Base-by-base conservation (phyloP, 106 monocot species). In the Apostasia shenzhenica region DNA sequence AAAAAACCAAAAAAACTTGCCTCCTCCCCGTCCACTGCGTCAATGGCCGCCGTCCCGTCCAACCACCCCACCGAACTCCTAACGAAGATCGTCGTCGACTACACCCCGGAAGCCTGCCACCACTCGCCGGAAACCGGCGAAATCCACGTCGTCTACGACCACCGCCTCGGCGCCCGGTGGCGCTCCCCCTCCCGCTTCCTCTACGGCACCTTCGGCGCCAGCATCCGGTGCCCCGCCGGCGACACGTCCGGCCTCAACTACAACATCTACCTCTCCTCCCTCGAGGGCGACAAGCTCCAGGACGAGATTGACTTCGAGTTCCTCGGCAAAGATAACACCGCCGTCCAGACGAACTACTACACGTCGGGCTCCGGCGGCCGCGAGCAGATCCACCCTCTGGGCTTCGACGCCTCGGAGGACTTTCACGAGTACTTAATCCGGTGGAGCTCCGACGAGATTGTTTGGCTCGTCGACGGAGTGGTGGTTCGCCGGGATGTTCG, bases 291-390 rank as follows among this genome's bases (percentile, higher is more conserved):
- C 76, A 74, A 83, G 50, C 63, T 74, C 57, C 87, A 84, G 74
- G 88, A 88, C 81, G 88, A 88, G 79, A 82, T 88, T 61, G 84
- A 88, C 76, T 88, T 88, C 81, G 88, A 88, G 81, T 88, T 88
- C 79, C 79, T 88, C 43, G 88, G 88, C 70, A 84, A 82, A 49
- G 81, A 84, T 68, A 73, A 77, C 59, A 55, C 71, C 63, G 37
- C 73, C 58, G 85, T 89, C 42, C 88, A 88, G 76, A 88, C 88
- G 61, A 88, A 88, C 65, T 76, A 70, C 76, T 81, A 79, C 79
- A 72, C 75, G n/a, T 38, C 2, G 68, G 88, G 88, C 47, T 41
- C 9, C 39, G 88, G 88, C 57, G 49, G 68, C 42, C 69, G 82
- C 45, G 88, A 89, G 79, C 63, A 43, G 63, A 71, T 85, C 62